Base-by-base conservation (phyloP, 768 basidiomycete species). In the Serendipita sp. region DNA sequence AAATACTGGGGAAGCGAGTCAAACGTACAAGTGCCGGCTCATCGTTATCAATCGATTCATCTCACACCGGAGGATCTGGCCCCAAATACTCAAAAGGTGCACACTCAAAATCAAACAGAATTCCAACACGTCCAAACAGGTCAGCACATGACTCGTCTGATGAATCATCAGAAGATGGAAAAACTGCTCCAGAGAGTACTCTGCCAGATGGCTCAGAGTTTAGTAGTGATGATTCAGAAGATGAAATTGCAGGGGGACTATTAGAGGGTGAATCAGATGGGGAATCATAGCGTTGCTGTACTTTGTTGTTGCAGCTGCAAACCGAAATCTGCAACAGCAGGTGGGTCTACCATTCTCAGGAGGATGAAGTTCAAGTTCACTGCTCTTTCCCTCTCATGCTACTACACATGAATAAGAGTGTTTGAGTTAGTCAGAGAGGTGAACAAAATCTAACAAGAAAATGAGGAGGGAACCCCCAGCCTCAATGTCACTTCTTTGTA, bases 151-250 rank as follows among this genome's bases (percentile, higher is more conserved):
- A 20, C 9, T 48, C 45, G 9, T 48, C 45, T 20, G 45, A 48
- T 48, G 45, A 48, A 5, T n/a, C n/a, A 7, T 50, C 17, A 17
- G 28, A 50, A 11, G 33, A 58, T 34, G 53, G 9, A 58, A n/a
- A 34, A 33, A 28, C 26, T 26, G 20, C 31, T n/a, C 26, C 11
- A 58, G 53, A 58, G 33, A 58, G 53, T n/a, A 34, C 33, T 5
- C 30, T 58, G 3, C 53, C 53, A 5, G 53, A 58, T 26, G 53
- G 53, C 9, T 58, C 53, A 58, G 53, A 58, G 30, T n/a, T 58
- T 31, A 31, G 53, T 11, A 58, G 53, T 58, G 53, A 20, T 30
- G 53, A 58, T 4, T 58, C 53, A 5, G 53, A 58, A 28, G 9
- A 58, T 31, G 53, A 58, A 34, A 31, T 58, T n/a, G 53, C 53